Percentiles rank a stretch among this genome's conserved stretches.
These are phyloP conservation scores for Aspergillus felis DNA, from an alignment of 2,329 filamentous ascomycete species.

Conservation along the genomic window DNA sequence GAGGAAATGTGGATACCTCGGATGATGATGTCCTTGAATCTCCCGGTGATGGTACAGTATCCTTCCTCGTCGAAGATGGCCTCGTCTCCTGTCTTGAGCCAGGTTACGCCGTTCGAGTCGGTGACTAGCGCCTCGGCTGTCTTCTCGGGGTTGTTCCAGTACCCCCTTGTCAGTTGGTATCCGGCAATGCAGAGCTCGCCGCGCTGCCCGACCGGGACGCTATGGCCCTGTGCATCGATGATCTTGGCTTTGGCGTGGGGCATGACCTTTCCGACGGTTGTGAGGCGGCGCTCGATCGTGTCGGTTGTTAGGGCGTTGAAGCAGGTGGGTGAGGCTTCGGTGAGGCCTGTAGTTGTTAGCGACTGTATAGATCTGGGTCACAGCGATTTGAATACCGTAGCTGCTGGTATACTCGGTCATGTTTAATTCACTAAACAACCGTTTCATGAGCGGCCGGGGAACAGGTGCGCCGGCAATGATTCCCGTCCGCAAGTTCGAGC, in stretches of 20 bases:
- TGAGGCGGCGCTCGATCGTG: conserved; percentile 61
- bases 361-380: neutral
- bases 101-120: conserved; percentile 55
- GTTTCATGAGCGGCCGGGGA: conserved; percentile 69
- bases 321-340: conserved; percentile 74
- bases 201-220: conserved; percentile 63
- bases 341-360: conserved; percentile 49
- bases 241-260: conserved; percentile 76
- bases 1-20: conserved; percentile 45
- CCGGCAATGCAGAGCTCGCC: conserved; percentile 76
- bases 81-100: conserved; percentile 64
- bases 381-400: conserved; percentile 40
- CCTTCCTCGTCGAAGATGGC: conserved; percentile 53
- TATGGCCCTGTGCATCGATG: conserved; percentile 59
- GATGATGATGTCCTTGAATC: conserved; percentile 78
- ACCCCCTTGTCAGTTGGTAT: conserved; percentile 64
- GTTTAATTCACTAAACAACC: conserved; percentile 65
- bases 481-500: conserved; percentile 62
- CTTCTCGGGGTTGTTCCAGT: conserved; percentile 67
- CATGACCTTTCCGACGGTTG: conserved; percentile 71
- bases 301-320: conserved; percentile 78
- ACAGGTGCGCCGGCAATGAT: conserved; percentile 78
- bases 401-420: conserved; percentile 71
- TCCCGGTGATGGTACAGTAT: conserved; percentile 69
- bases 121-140: conserved; percentile 68